phyloP scores from a whole-genome alignment of 176 grass and related monocot genomes.

The Themeda triandra region DNA sequence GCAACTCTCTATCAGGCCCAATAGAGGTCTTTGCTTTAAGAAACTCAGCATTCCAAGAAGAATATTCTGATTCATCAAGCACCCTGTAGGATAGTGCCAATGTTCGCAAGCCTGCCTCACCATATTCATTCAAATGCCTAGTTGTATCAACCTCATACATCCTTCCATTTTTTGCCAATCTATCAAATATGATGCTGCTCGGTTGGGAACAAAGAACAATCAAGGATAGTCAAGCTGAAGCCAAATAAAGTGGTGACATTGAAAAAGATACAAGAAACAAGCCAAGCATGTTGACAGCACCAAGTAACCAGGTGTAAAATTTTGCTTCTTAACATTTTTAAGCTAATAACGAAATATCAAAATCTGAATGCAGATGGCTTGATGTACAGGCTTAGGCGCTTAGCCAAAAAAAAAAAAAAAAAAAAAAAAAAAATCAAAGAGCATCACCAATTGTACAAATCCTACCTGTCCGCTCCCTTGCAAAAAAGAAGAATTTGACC shows the following conservation, averaged over 20 bases:
- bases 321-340: background rate
- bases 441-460: conserved; percentile 2
- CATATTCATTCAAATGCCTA: conserved; percentile 87
- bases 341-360: background rate
- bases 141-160: conserved; percentile 67
- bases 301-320: conserved; percentile 12
- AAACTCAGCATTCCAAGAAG: conserved; percentile 88
- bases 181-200: conserved; percentile 92
- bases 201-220: conserved; percentile 17
- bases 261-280: background rate
- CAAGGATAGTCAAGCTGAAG: conserved; percentile 22
- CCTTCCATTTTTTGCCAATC: conserved; percentile 90
- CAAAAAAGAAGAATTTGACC: conserved; percentile 88
- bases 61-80: conserved; percentile 88
- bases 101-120: conserved; percentile 84
- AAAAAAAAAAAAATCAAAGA: background rate
- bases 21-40: conserved; percentile 85
- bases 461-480: conserved; percentile 96
- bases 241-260: background rate
- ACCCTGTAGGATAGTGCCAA: conserved; percentile 83
- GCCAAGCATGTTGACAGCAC: conserved; percentile 20
- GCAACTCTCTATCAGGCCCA: conserved; percentile 80
- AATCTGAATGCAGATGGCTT: background rate
- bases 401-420: conserved; percentile 2
- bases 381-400: conserved; percentile 10